phyloP scores from a whole-genome alignment of 1,284 basidiomycete genomes.

The Microbotryomycetes sp. region DNA sequence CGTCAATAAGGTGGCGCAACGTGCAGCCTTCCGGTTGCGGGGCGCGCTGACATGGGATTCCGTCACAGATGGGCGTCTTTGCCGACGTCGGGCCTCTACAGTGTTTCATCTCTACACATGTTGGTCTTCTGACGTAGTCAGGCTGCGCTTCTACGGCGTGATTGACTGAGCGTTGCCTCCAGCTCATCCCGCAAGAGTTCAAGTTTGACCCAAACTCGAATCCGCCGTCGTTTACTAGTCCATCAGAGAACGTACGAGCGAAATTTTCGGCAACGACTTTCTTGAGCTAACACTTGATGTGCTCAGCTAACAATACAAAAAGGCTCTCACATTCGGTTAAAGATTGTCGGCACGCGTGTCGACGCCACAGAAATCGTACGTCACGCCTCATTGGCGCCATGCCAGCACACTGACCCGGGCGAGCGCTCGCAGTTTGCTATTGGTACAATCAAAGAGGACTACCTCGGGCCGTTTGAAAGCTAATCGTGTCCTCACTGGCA shows the following conservation, averaged over 20 bases:
- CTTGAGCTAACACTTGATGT: slow-evolving; percentile 8
- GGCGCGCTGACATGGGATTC: background rate
- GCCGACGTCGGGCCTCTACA: slow-evolving; percentile 88
- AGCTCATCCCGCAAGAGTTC: slow-evolving; percentile 90
- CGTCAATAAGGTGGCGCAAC: slow-evolving; percentile 77
- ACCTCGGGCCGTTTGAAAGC: slow-evolving; percentile 64
- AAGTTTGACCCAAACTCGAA: slow-evolving; percentile 87
- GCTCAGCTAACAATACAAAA: slow-evolving; percentile 72
- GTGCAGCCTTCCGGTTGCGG: background rate
- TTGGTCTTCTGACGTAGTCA: slow-evolving; percentile 50
- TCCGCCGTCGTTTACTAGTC: slow-evolving; percentile 62
- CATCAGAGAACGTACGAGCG: slow-evolving; percentile 66
- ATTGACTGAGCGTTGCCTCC: slow-evolving; percentile 20
- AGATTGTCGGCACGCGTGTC: slow-evolving; percentile 92
- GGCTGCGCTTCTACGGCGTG: background rate
- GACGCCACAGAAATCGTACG: slow-evolving; percentile 92
- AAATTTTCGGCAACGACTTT: slow-evolving; percentile 7
- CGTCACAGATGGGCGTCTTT: slow-evolving; percentile 87
- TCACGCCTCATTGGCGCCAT: background rate
- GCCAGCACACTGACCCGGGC: background rate
- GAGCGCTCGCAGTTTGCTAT: slow-evolving; percentile 68
- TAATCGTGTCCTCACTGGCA: background rate
- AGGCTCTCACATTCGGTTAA: slow-evolving; percentile 81
- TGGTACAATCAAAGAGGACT: slow-evolving; percentile 90
- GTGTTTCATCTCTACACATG: slow-evolving; percentile 90